These are phyloP conservation scores for Malassezia dermatis DNA, from an alignment of 1,284 basidiomycete species.

Conservation along the genomic window DNA sequence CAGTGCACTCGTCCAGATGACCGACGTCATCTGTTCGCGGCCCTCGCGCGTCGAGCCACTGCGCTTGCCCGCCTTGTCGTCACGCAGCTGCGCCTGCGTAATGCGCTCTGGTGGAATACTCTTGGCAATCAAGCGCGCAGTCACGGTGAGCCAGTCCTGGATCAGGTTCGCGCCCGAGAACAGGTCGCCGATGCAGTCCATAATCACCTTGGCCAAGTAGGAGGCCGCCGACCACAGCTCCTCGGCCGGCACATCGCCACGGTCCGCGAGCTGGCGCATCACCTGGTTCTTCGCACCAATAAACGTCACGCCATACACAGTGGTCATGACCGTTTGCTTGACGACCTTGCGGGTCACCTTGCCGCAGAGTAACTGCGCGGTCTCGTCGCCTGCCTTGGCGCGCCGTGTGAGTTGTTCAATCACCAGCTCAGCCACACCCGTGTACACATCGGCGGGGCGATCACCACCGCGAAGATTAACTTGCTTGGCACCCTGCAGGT, in stretches of 20 bases:
- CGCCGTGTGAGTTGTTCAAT: constrained; percentile 53
- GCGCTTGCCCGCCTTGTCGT: constrained; percentile 19
- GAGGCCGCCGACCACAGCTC: constrained; percentile 65
- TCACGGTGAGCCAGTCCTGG: constrained; percentile 77
- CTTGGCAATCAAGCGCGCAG: constrained; percentile 74
- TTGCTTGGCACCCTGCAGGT: constrained; percentile 74
- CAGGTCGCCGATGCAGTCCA: constrained; percentile 66
- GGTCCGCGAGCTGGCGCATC: constrained; percentile 71
- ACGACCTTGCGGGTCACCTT: constrained; percentile 88
- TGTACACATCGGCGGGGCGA: constrained; percentile 88
- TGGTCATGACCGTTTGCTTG: constrained; percentile 99
- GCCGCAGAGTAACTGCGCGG: constrained; percentile 62
- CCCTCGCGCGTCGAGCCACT: constrained; percentile 16
- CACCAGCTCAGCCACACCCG: constrained; percentile 64
- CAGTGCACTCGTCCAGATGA: constrained; percentile 92
- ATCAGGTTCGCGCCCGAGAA: constrained; percentile 85
- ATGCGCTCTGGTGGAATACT: constrained; percentile 71
- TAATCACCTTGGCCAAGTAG: constrained; percentile 56
- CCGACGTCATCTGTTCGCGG: constrained; percentile 79
- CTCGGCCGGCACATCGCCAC: constrained; percentile 64
- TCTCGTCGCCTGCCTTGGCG: constrained; percentile 52
- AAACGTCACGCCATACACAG: constrained; percentile 95
- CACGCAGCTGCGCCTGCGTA: constrained; percentile 50
- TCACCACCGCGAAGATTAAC: constrained; percentile 83
- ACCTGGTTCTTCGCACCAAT: constrained; percentile 92